Conservation (phyloP, 371 early-diverging fungal species). For the Mucor sp. region DNA sequence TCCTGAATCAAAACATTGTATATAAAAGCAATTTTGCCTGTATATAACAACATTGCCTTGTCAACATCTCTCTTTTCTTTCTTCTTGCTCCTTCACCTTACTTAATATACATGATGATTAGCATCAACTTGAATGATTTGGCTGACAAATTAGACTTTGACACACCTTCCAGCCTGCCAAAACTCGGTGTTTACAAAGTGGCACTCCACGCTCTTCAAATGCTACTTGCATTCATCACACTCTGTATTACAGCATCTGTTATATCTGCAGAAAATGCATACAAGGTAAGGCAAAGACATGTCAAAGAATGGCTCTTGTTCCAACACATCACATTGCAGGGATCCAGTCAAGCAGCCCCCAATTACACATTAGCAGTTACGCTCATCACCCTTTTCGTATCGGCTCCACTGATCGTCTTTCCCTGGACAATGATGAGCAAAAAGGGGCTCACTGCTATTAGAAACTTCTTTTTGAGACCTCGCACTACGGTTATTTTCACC, state of each 20-base stretch:
- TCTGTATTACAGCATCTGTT: conserved; percentile 36
- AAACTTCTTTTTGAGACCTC: conserved; percentile 43
- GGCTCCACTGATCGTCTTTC: conserved; percentile 29
- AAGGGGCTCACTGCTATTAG: conserved; percentile 8
- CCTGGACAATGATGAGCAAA: conserved; percentile 20
- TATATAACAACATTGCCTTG: not conserved
- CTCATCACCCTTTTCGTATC: conserved; percentile 32
- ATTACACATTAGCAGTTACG: conserved; percentile 35
- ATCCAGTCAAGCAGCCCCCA: conserved; percentile 39
- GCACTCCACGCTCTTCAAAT: conserved; percentile 32
- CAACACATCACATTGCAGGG: conserved; percentile 19
- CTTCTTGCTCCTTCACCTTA: not conserved
- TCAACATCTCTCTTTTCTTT: not conserved
- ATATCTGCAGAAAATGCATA: conserved; percentile 35
- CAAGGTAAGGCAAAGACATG: conserved; percentile 25
- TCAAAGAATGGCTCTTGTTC: not conserved
- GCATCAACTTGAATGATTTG: not conserved
- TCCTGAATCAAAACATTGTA: not conserved
- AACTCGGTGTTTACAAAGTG: conserved; percentile 28
- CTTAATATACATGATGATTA: not conserved
- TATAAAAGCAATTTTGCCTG: too few species aligned
- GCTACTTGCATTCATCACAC: conserved; percentile 25
- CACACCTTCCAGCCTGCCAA: conserved; percentile 32
- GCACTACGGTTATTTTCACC: conserved; percentile 42
- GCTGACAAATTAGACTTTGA: conserved; percentile 18